phyloP scores from a whole-genome alignment of 106 monocot genomes.

The Posidonia australis region DNA sequence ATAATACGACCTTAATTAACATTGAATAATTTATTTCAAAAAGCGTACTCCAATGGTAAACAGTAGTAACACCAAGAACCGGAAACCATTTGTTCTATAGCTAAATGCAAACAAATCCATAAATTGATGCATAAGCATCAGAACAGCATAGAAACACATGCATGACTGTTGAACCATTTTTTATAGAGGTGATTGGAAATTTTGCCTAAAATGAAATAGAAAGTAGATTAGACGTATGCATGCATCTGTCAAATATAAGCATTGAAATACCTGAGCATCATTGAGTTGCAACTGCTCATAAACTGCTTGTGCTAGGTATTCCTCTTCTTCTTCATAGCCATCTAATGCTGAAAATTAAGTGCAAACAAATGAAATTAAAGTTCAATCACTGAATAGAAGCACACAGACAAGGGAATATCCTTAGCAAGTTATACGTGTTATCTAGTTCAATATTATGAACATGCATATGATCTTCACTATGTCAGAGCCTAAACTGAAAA shows the following conservation, averaged over 20 bases:
- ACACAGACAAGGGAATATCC: not conserved
- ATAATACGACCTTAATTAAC: too few species aligned
- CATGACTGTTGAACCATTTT: too few species aligned
- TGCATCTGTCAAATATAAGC: not conserved
- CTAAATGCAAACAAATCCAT: too few species aligned
- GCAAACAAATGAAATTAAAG: not conserved
- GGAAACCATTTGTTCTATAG: too few species aligned
- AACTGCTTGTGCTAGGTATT: conserved; percentile 59
- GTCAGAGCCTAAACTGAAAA: not conserved
- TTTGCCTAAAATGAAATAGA: not conserved
- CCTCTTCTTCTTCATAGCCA: conserved; percentile 77
- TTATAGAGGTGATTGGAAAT: too few species aligned
- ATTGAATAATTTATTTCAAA: too few species aligned
- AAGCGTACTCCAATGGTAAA: too few species aligned
- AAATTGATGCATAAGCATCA: too few species aligned
- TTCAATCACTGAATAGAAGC: not conserved
- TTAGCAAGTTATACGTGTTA: not conserved
- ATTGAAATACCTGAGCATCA: conserved; percentile 51
- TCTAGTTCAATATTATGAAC: not conserved
- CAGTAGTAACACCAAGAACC: too few species aligned
- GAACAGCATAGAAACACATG: too few species aligned
- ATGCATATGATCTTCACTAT: not conserved
- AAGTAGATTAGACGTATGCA: not conserved
- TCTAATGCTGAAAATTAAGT: conserved; percentile 48
- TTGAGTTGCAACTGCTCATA: conserved; percentile 80